phyloP scores from a whole-genome alignment of 345 rosid species.

The Hypericum androsaemum region DNA sequence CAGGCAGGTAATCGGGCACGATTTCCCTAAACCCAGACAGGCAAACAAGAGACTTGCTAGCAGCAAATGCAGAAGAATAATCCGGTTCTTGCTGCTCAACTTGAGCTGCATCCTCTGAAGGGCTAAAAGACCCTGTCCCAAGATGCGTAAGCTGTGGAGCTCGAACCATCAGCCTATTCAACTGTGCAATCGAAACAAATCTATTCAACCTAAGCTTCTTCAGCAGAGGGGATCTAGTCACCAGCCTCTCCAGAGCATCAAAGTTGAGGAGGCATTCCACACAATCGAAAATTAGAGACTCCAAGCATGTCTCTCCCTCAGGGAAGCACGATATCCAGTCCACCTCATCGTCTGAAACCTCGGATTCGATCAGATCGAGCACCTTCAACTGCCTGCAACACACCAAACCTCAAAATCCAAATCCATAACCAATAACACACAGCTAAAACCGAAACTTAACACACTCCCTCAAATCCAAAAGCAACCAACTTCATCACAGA shows the following conservation, averaged over 20 bases:
- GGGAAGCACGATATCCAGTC: slow-evolving; percentile 83
- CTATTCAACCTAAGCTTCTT: slow-evolving; percentile 59
- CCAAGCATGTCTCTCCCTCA: slow-evolving; percentile 42
- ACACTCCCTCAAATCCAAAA: neutral
- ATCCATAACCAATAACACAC: neutral
- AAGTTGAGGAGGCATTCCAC: slow-evolving; percentile 49
- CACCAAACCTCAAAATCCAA: neutral
- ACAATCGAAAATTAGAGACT: slow-evolving; percentile 64
- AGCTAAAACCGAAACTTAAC: slow-evolving; percentile 9
- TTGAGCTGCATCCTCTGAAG: slow-evolving; percentile 29
- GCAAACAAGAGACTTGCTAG: slow-evolving; percentile 58
- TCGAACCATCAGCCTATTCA: slow-evolving; percentile 40
- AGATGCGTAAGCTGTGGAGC: slow-evolving; percentile 74
- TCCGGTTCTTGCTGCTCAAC: slow-evolving; percentile 39
- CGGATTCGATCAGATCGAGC: slow-evolving; percentile 75
- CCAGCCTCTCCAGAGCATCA: slow-evolving; percentile 66
- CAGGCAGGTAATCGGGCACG: slow-evolving; percentile 48
- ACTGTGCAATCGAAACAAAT: slow-evolving; percentile 47
- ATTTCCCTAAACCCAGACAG: slow-evolving; percentile 80
- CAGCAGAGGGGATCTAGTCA: slow-evolving; percentile 55
- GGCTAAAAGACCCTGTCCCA: slow-evolving; percentile 72
- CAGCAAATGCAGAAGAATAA: slow-evolving; percentile 51
- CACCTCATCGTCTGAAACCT: slow-evolving; percentile 49
- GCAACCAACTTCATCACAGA: neutral
- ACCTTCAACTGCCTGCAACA: slow-evolving; percentile 50